Conservation (phyloP, 1,284 basidiomycete genomes). For the Ustilago xerochloae region DNA sequence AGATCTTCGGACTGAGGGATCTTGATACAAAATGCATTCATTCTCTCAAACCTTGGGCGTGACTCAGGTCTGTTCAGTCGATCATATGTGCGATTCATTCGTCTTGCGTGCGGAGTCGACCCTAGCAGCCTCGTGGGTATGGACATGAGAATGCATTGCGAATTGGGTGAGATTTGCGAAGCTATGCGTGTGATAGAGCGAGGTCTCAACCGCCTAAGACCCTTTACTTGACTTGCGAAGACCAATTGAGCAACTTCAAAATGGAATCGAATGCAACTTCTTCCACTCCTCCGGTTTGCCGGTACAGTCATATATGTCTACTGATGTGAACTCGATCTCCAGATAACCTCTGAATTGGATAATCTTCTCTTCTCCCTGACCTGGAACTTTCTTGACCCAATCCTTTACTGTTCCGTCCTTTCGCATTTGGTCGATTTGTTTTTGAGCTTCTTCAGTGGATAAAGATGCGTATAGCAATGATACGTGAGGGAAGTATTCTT, state of each 20-base stretch:
- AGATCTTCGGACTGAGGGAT: neutral
- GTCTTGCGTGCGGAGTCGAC: too few species aligned
- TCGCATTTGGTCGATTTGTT: slow-evolving; percentile 20
- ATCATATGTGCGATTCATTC: too few species aligned
- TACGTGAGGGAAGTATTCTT: slow-evolving; percentile 41
- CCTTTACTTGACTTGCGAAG: too few species aligned
- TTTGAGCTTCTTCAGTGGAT: slow-evolving; percentile 9
- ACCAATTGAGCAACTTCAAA: slow-evolving; percentile 1
- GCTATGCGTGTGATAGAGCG: too few species aligned
- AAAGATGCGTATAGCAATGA: slow-evolving; percentile 41
- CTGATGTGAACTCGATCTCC: slow-evolving; percentile 4
- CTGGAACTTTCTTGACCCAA: neutral
- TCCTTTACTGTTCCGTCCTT: neutral
- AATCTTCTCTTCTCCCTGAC: neutral
- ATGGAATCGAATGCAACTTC: slow-evolving; percentile 10
- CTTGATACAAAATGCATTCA: neutral
- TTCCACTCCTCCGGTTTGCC: slow-evolving; percentile 25
- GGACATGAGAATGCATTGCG: slow-evolving; percentile 4
- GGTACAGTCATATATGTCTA: slow-evolving; percentile 37
- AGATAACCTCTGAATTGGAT: slow-evolving; percentile 5
- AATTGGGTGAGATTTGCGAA: neutral
- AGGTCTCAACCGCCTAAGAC: too few species aligned
- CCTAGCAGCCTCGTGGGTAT: too few species aligned
- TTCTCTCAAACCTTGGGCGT: neutral
- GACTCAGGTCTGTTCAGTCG: neutral